phyloP scores from a whole-genome alignment of 306 rosid species.

The Ormosia emarginata region DNA sequence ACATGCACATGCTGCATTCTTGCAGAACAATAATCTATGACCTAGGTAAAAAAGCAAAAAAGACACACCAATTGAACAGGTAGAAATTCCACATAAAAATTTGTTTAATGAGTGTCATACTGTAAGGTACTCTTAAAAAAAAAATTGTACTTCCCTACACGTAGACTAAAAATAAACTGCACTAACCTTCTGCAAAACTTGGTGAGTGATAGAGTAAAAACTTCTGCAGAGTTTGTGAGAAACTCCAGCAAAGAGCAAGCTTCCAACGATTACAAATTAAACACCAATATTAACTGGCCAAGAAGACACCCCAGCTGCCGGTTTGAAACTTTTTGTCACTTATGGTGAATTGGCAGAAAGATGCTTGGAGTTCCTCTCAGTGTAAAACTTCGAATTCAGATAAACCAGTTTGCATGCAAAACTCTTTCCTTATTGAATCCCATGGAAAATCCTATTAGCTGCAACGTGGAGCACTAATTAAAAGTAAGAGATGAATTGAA shows the following conservation, averaged over 20 bases:
- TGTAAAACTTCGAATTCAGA: neutral
- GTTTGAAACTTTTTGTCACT: slow-evolving; percentile 46
- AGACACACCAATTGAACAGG: too few relatives aligned
- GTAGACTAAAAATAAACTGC: neutral
- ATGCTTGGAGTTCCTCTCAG: neutral
- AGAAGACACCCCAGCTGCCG: neutral
- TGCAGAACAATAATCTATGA: too few relatives aligned
- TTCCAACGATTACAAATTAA: neutral
- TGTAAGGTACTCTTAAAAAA: too few relatives aligned
- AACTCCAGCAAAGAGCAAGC: slow-evolving; percentile 31
- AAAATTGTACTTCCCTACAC: too few relatives aligned
- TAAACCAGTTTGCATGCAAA: neutral
- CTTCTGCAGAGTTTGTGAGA: slow-evolving; percentile 20
- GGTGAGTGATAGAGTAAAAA: slow-evolving; percentile 25
- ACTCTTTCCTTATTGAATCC: neutral
- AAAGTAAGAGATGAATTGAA: neutral
- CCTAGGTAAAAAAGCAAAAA: too few relatives aligned
- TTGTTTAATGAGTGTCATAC: too few relatives aligned
- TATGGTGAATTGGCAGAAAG: neutral
- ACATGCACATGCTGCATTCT: neutral
- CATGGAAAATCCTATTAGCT: neutral
- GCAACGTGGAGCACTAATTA: neutral
- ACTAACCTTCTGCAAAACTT: slow-evolving; percentile 48
- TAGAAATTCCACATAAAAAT: too few relatives aligned
- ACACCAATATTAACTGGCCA: neutral